Evolutionary conservation across 495 filamentous ascomycete genomes (phyloP).

Genomic region (Podospora pseudopauciseta): DNA sequence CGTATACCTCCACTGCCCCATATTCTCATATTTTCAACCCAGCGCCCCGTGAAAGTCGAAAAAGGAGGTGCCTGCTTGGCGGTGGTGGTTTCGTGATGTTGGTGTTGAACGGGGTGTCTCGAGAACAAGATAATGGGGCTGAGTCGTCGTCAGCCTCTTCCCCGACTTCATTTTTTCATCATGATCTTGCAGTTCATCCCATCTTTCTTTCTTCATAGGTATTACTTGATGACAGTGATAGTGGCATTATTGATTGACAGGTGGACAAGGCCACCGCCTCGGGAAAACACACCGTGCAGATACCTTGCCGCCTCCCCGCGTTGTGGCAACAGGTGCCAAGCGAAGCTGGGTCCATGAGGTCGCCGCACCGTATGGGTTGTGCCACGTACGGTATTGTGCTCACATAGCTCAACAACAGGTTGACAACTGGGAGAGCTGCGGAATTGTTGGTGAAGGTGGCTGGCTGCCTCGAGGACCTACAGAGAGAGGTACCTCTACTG

Average conservation of each 20-base stretch:
- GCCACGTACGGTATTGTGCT: constrained; percentile 17
- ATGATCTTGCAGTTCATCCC: neutral
- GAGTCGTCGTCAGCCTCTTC: neutral
- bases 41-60: neutral
- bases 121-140: neutral
- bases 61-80: constrained; percentile 5
- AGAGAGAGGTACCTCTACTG: neutral
- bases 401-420: neutral
- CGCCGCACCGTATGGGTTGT: constrained; percentile 16
- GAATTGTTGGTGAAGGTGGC: neutral
- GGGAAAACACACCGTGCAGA: constrained; percentile 14
- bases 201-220: neutral
- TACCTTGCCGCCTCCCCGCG: constrained; percentile 9
- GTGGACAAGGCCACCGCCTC: neutral
- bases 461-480: constrained; percentile 2
- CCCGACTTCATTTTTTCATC: neutral
- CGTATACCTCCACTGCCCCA: neutral
- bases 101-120: neutral
- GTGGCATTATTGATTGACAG: neutral
- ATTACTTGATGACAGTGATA: too few relatives aligned
- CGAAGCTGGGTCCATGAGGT: constrained; percentile 6
- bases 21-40: neutral
- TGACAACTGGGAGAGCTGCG: neutral
- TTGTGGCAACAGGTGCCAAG: constrained; percentile 16
- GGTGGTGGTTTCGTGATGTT: neutral